phyloP scores from a whole-genome alignment of 768 basidiomycete species.

The Gloeopeniophorella convolvens region DNA sequence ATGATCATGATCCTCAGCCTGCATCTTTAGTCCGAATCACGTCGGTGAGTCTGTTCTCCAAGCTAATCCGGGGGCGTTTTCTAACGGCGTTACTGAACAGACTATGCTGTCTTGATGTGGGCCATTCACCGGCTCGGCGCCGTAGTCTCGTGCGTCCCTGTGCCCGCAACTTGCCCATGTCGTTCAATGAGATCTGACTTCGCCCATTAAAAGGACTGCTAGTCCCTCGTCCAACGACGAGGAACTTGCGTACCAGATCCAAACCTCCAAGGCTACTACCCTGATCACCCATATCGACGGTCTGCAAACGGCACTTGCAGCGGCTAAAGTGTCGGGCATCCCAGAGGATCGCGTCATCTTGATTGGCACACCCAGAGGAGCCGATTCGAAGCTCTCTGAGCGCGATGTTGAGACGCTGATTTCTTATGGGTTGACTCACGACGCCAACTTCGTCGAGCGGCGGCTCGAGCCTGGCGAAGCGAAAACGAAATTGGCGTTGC shows the following conservation, averaged over 20 bases:
- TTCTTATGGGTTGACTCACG: constrained; percentile 31
- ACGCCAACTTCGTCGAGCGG: constrained; percentile 37
- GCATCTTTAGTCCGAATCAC: constrained; percentile 22
- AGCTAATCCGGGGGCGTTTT: neutral
- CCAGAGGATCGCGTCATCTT: constrained; percentile 26
- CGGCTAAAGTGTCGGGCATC: constrained; percentile 27
- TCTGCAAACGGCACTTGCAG: constrained; percentile 25
- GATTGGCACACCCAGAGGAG: constrained; percentile 17
- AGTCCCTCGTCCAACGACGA: constrained; percentile 53
- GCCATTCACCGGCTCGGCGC: constrained; percentile 22
- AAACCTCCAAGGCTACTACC: constrained; percentile 11
- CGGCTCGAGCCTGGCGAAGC: constrained; percentile 49
- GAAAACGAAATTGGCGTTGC: constrained; percentile 54
- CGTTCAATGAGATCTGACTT: neutral
- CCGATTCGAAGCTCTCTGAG: neutral
- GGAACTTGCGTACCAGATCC: constrained; percentile 52
- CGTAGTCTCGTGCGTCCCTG: constrained; percentile 17
- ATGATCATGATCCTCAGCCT: constrained; percentile 14
- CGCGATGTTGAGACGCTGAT: constrained; percentile 42
- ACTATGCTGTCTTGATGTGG: constrained; percentile 16
- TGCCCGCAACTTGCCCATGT: neutral
- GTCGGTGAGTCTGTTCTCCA: constrained; percentile 19
- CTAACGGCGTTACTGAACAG: neutral
- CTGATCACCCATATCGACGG: constrained; percentile 27
- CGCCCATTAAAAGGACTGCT: constrained; percentile 38